Conservation (phyloP, 176 grass and related monocot genomes). For the Musa schizocarpa region DNA sequence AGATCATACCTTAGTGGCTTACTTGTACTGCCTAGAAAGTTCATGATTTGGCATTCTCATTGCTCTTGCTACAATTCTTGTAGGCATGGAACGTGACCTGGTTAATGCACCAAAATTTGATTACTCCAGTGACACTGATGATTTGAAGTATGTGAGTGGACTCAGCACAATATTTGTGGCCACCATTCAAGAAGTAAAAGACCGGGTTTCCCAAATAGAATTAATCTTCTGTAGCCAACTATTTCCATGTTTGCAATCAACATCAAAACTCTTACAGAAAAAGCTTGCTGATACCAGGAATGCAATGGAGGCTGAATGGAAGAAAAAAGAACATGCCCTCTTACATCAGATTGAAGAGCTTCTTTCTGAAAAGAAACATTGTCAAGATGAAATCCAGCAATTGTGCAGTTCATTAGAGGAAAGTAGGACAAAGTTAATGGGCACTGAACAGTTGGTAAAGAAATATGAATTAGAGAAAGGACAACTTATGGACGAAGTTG, state of each 20-base stretch:
- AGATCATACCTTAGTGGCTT: too few species aligned
- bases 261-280: conserved; percentile 30
- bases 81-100: conserved; percentile 21
- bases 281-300: conserved; percentile 23
- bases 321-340: conserved; percentile 44
- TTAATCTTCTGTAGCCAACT: conserved; percentile 74
- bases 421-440: conserved; percentile 26
- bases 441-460: background rate
- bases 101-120: conserved; percentile 2
- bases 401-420: conserved; percentile 32
- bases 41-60: too few species aligned
- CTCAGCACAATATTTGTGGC: conserved; percentile 90
- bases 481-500: conserved; percentile 28
- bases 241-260: conserved; percentile 74
- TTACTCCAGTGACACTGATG: conserved; percentile 17
- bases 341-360: conserved; percentile 43
- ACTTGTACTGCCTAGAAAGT: too few species aligned
- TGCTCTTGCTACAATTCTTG: too few species aligned
- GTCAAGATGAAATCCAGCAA: conserved; percentile 23
- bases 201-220: conserved; percentile 82
- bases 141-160: conserved; percentile 57
- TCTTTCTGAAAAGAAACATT: conserved; percentile 22
- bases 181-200: conserved; percentile 90
- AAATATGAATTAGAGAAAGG: background rate
- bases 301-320: conserved; percentile 42